Evolutionary conservation across 2,329 filamentous ascomycete species (phyloP), one percentile per base, ranked within the genome.

Genomic region (Chalara sp.): DNA sequence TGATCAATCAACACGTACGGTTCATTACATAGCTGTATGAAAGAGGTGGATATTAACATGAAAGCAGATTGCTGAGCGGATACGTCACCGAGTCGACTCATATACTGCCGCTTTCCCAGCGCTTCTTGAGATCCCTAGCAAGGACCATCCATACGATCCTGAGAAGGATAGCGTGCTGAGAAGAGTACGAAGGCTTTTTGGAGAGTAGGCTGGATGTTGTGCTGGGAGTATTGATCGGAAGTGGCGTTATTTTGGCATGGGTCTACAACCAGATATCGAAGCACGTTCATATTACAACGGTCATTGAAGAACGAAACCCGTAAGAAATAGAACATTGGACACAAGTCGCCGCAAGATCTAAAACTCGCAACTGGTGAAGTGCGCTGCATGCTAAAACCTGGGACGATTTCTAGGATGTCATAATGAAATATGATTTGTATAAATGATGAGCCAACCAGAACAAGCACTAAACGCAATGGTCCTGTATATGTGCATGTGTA

Each of bases 81-180:
- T 99, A 79, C 83, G 93, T 68, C 81, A 92, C 67, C 83, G 85
- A 55, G 86, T 99, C 60, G 93, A 99, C 70, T 83, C 82, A 37
- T 96, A 95, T 72, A 92, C 89, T 21, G 89, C 92, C 46, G 91
- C 93, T 5, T 99, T 99, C 72, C 93, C 93, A n/a, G 86, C 90
- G 28, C 80, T 99, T 49, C 82, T 99, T 52, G 93, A 99, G 71
- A 97, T 99, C 54, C 93, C 93, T 29, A 95, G 89, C 73, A 99
- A 99, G 77, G 93, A 99, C 69, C 93, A 99, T 68, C 93, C 93
- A 2, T 99, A 99, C 67, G 92, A 99, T 63, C 93, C 93, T 0
- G 93, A 99, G 72, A 99, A 99, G 76, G 93, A 99, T 70, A 97
- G 92, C 66, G 92, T 99, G 42, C 70, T 99, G 71, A 87, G 91